phyloP scores from a whole-genome alignment of 805 yeast genomes.

The Torulaspora franciscae region DNA sequence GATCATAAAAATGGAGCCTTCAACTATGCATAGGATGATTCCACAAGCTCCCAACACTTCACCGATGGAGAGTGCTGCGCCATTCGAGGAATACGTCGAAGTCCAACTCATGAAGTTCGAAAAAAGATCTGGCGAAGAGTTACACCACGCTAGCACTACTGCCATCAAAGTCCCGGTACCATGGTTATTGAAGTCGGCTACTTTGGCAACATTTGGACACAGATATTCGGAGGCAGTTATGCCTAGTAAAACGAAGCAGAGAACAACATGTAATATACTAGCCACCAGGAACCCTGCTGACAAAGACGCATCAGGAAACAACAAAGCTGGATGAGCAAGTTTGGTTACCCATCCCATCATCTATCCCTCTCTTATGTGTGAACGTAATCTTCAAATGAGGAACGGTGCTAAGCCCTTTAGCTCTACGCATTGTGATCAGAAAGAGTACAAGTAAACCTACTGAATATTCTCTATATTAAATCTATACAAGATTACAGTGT shows the following conservation, averaged over 20 bases:
- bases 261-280: slow-evolving; percentile 25
- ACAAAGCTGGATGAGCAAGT: slow-evolving; percentile 28
- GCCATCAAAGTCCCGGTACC: slow-evolving; percentile 29
- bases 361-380: background rate
- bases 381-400: background rate
- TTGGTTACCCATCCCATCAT: slow-evolving; percentile 23
- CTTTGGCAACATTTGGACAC: slow-evolving; percentile 34
- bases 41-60: slow-evolving; percentile 39
- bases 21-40: slow-evolving; percentile 34
- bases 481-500: background rate
- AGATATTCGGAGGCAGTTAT: slow-evolving; percentile 36
- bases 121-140: slow-evolving; percentile 37
- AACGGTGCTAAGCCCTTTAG: background rate
- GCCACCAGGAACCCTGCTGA: slow-evolving; percentile 22
- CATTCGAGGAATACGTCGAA: slow-evolving; percentile 14
- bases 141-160: slow-evolving; percentile 36
- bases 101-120: slow-evolving; percentile 38
- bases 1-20: slow-evolving; percentile 32
- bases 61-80: slow-evolving; percentile 34
- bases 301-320: slow-evolving; percentile 23
- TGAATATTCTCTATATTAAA: slow-evolving; percentile 5
- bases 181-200: slow-evolving; percentile 24
- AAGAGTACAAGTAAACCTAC: background rate
- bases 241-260: slow-evolving; percentile 34
- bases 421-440: background rate